Conservation (phyloP, 441 rosid genomes). For the Gossypium lobatum region DNA sequence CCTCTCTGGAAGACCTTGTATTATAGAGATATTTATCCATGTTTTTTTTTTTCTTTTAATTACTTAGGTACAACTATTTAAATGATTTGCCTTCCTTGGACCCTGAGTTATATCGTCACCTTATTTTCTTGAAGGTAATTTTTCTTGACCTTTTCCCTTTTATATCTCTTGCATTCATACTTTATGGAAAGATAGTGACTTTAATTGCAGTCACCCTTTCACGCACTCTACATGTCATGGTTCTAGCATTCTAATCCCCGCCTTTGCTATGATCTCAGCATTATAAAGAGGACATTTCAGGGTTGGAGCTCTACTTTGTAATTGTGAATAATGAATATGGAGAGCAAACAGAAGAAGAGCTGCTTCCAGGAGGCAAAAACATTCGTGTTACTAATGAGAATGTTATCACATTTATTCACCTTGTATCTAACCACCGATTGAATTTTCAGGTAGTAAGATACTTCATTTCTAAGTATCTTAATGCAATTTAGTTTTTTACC, state of each 20-base stretch:
- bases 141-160: no score
- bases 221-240: no score
- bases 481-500: no score
- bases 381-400: constrained; percentile 80
- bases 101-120: constrained; percentile 94
- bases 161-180: no score
- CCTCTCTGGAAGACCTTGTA: neutral
- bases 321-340: constrained; percentile 96
- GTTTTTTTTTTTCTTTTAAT: constrained; percentile 13
- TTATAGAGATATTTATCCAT: neutral
- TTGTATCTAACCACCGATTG: constrained; percentile 93
- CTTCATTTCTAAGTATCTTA: neutral
- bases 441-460: constrained; percentile 62
- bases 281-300: constrained; percentile 72
- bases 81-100: constrained; percentile 97
- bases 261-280: constrained; percentile 45
- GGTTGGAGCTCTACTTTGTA: constrained; percentile 86
- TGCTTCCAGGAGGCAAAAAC: constrained; percentile 82
- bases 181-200: no score
- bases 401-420: constrained; percentile 85
- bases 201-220: no score
- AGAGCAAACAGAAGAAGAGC: constrained; percentile 92
- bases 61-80: constrained; percentile 78
- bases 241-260: no score
- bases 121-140: constrained; percentile 95